Base-by-base conservation (phyloP, 768 basidiomycete species). In the Boletus sp. region DNA sequence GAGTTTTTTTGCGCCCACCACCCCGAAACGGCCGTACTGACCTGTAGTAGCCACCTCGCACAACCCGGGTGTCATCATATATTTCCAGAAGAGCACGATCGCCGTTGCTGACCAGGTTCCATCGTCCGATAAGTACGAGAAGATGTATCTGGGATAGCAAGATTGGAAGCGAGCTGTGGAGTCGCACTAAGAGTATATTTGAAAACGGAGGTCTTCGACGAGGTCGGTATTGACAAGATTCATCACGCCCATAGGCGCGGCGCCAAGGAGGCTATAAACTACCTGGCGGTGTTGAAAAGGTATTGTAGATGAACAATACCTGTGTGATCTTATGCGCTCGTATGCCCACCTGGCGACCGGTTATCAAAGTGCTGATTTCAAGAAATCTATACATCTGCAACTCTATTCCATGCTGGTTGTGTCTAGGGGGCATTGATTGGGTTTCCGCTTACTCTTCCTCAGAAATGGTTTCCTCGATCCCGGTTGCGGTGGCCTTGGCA, bases 41-140 rank as follows among this genome's bases (percentile, higher is more conserved):
- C 69, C 52, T 72, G 73, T 62, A 70, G 65, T 57, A 74, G 45
- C 73, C 32, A 65, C 69, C 7, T 39, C 62, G 1, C 55, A 67
- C 17, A 54, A n/a, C n/a, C n/a, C 68, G 7, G 64, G 70, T 21
- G 67, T 71, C 43, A 69, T 70, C 29, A 72, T 81, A 44, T 69
- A 77, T 43, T 77, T 77, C 62, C 70, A 74, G 56, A 72, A 74
- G 38, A 77, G 76, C 35, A 76, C 70, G 59, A 73, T 82, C 57
- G 43, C 69, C 45, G 68, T 81, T 29, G 66, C 68, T 29, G 56
- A 64, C 33, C 74, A 76, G n/a, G 67, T 74, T 27, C 75, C 66
- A n/a, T n/a, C n/a, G n/a, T n/a, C n/a, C n/a, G n/a, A n/a, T n/a
- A n/a, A n/a, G n/a, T n/a, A n/a, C n/a, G n/a, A n/a, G n/a, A n/a